Evolutionary conservation across 139 green algal genomes (phyloP).

Genomic region (Ettlia oleoabundans): DNA sequence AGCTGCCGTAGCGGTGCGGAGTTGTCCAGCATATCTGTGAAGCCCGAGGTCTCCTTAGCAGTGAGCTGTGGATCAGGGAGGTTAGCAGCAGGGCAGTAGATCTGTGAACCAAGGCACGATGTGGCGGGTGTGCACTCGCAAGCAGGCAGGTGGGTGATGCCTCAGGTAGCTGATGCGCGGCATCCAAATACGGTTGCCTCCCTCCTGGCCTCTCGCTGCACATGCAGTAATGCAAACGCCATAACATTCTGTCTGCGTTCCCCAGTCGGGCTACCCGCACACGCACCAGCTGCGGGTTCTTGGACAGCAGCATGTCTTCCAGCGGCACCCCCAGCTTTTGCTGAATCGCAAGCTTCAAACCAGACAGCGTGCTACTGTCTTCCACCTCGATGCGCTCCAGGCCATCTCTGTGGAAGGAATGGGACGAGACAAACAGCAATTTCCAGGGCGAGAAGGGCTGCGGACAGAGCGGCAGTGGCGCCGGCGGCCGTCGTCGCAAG

Average conservation of each 20-base stretch:
- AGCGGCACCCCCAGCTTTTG: conserved; percentile 70
- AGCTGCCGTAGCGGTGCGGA: conserved; percentile 34
- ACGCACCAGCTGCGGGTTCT: conserved; percentile 75
- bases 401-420: conserved; percentile 83
- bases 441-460: not conserved
- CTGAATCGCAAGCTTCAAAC: conserved; percentile 66
- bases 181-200: not conserved
- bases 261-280: no score
- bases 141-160: not conserved
- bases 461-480: not conserved
- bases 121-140: no score
- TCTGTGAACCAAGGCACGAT: no score
- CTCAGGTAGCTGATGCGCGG: not conserved
- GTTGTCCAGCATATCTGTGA: conserved; percentile 53
- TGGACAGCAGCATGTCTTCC: conserved; percentile 77
- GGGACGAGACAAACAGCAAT: no score
- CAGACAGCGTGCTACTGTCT: conserved; percentile 56
- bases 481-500: not conserved
- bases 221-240: no score
- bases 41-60: conserved; percentile 50
- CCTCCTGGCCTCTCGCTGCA: no score
- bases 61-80: conserved; percentile 54
- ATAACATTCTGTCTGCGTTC: no score
- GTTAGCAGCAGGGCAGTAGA: no score
- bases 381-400: conserved; percentile 80